A percentile compares a stretch with the other conserved stretches of the same genome.
Conservation (phyloP, 495 filamentous ascomycete genomes). For the Apiosordaria backusii region DNA sequence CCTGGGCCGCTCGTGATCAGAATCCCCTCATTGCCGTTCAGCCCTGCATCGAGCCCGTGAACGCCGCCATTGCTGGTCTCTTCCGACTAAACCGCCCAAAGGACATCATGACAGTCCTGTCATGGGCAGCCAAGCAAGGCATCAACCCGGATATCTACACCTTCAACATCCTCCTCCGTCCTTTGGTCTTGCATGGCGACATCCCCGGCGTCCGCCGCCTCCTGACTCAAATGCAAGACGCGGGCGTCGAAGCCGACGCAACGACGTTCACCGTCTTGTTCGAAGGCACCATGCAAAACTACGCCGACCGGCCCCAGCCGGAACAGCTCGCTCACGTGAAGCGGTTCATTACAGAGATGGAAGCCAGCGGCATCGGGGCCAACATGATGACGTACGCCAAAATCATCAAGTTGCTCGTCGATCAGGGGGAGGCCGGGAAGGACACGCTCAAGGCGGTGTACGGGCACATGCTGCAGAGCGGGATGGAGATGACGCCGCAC, state of each 20-base stretch:
- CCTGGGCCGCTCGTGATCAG: conserved; percentile 45
- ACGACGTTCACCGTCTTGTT: conserved; percentile 45
- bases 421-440: conserved; percentile 37
- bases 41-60: conserved; percentile 60
- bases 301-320: conserved; percentile 20
- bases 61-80: conserved; percentile 53
- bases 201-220: conserved; percentile 37
- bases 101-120: conserved; percentile 47
- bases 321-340: conserved; percentile 34
- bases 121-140: conserved; percentile 54
- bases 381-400: conserved; percentile 59
- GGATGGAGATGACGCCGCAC: conserved; percentile 51
- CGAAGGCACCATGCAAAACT: conserved; percentile 33
- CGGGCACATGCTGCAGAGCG: conserved; percentile 51
- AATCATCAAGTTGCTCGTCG: conserved; percentile 60
- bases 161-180: conserved; percentile 64
- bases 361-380: conserved; percentile 47
- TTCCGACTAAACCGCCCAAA: conserved; percentile 32
- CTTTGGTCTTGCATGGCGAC: conserved; percentile 47
- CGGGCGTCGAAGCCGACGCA: conserved; percentile 34
- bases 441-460: conserved; percentile 57
- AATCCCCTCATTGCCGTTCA: conserved; percentile 42
- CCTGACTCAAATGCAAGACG: conserved; percentile 39
- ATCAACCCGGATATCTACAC: conserved; percentile 60
- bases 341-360: conserved; percentile 51